Base-by-base conservation (phyloP, 768 basidiomycete species). In the Cubamyces sp. region DNA sequence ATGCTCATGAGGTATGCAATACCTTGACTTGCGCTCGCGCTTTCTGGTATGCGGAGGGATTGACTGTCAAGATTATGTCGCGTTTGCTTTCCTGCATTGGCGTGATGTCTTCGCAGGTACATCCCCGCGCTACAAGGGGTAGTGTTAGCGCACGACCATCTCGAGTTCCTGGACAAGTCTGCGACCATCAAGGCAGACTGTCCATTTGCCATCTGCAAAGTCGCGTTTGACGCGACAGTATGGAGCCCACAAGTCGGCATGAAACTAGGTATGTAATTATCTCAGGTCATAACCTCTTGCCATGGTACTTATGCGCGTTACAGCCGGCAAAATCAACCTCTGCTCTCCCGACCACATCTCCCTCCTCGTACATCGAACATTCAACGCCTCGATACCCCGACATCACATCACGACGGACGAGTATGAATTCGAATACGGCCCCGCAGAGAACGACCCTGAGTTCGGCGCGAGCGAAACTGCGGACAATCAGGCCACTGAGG, bases 371-470 rank as follows among this genome's bases (percentile, higher is more conserved):
- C 92, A 95, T 68, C 86, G 87, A 25, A 97, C 92, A 6, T 98
- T 97, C 80, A 98, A 98, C 74, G 90, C 92, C 18, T 96, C 96
- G 19, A 95, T 98, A 74, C 95, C 96, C 2, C 85, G 91, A 58
- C 86, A 92, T 70, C 94, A 97, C 73, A 94, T 98, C 66, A 92
- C 92, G 3, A 79, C 77, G 26, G 87, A 90, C 34, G 74, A 82
- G 61, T 96, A 92, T 88, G 82, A 85, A 59, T 98, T 96, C 69
- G 91, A 96, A 74, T 90, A 93, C 65, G 92, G 88, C 4, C 81
- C 90, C 0, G 85, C 87, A 12, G 90, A 91, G 71, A 91, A 90
- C 66, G 90, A 93, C 65, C 87, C 90, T 11, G 88, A 90, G 69
- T 87, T 82, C 74, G 87, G 82, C n/a, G 67, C 64, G 7, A 71